Evolutionary conservation across 169 alveolate species (phyloP), one percentile per base, ranked within the genome.

Genomic region (Nephromyces sp.): DNA sequence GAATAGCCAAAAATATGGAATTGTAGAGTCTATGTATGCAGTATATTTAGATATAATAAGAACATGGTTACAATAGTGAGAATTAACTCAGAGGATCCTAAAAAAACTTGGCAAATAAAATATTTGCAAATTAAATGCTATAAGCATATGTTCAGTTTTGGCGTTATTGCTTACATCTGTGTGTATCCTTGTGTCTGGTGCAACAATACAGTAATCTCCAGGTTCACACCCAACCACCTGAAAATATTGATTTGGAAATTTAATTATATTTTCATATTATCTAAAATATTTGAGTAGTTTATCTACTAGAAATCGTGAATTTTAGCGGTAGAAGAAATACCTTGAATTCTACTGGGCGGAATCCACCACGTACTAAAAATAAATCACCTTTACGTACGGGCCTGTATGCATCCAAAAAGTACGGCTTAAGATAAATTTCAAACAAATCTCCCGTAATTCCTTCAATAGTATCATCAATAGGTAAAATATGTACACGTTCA

Each of bases 211-310:
- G 77, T 90, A 95, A 72, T 98, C 99, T 32, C 97, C 99, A 0
- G 99, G 99, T 61, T 98, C 99, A 32, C 95, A 98, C 34, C 97
- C 99, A 31, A 96, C 98, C 6, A 97, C 98, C 82, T 83, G 68
- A 31, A 25, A 4, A 1, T 8, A 64, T 24, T 22, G 35, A 4
- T 24, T n/a, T 1, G 4, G n/a, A 66, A 51, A 6, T 29, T 25
- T 32, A 52, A 22, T 68, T 15, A 52, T n/a, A 6, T 22, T 35
- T 22, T 32, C 5, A 3, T 3, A n/a, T n/a, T 0, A 4, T 25
- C 27, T 15, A 2, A 25, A 3, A 64, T n/a, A 6, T 3, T 0
- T 0, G 31, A 25, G 32, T 15, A 2, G 3, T 5, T 22, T 6
- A 6, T 5, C 27, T 52, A 64, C 3, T n/a, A n/a, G n/a, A n/a